A percentile compares a stretch with the other conserved stretches of the same genome.
Evolutionary conservation across 1,284 basidiomycete genomes (phyloP).

Genomic region (Ganoderma boninense): DNA sequence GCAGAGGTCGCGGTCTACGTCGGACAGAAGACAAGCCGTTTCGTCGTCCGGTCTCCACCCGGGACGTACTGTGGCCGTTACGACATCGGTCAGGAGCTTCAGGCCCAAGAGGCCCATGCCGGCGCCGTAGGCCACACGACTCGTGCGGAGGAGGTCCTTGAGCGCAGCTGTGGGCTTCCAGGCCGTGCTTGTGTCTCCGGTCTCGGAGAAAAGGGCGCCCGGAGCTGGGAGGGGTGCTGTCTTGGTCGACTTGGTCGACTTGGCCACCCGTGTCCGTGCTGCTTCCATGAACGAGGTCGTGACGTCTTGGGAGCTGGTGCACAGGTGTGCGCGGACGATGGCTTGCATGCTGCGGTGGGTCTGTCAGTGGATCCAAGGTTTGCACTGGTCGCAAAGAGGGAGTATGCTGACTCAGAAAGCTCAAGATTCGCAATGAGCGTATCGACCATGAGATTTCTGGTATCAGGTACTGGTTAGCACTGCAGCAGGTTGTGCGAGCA

Average conservation of each 20-base stretch:
- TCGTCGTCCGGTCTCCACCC: conserved; percentile 69
- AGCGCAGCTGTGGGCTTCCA: conserved; percentile 59
- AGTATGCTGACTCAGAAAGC: conserved; percentile 66
- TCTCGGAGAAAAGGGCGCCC: conserved; percentile 53
- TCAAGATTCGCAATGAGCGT: conserved; percentile 79
- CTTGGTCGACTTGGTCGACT: conserved; percentile 60
- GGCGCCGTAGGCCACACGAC: conserved; percentile 74
- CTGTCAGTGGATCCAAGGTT: background rate
- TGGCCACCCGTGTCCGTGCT: conserved; percentile 65
- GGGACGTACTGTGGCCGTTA: conserved; percentile 63
- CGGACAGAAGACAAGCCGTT: conserved; percentile 63
- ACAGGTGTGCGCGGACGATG: conserved; percentile 70
- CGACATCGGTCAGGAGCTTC: conserved; percentile 58
- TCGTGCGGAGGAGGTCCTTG: conserved; percentile 57
- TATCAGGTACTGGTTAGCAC: conserved; percentile 17
- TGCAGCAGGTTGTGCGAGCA: background rate
- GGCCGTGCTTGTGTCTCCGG: conserved; percentile 46
- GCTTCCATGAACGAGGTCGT: conserved; percentile 66
- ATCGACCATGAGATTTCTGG: conserved; percentile 83
- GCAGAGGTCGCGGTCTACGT: conserved; percentile 75
- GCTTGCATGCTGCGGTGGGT: conserved; percentile 64
- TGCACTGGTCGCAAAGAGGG: background rate
- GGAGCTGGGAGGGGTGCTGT: conserved; percentile 40
- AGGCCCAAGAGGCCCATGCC: conserved; percentile 77
- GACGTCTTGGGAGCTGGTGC: conserved; percentile 67